Base-by-base conservation (phyloP, 2,329 filamentous ascomycete species). In the Huntiella abstrusa region DNA sequence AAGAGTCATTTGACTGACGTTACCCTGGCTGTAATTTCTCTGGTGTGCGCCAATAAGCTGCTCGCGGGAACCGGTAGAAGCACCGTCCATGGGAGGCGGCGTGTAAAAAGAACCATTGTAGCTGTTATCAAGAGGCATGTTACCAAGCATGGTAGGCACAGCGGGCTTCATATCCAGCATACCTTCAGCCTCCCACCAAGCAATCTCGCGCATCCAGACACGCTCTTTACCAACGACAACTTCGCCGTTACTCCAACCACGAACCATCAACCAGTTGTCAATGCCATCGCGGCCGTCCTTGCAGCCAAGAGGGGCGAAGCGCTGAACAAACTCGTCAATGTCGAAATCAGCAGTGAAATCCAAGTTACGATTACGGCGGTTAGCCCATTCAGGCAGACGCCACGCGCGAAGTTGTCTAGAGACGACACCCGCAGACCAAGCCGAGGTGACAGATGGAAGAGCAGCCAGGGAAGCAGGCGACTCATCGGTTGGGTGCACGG, bases 261-360 rank as follows among this genome's bases (percentile, higher is more conserved):
- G 78, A 62, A 96, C 87, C 43, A 96, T 71, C 49, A 92, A 71
- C 85, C 88, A 98, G 55, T 74, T 92, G 58, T 96, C 85, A 45
- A 95, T 86, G 41, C 88, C 91, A 52, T 98, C 91, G 52, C 77
- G 77, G 48, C 91, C 91, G 52, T 93, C 85, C 54, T 80, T 75
- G 60, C 91, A 98, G 11, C 91, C 91, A 0, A 98, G 71, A 4
- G 75, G 68, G 4, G 77, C 69, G 58, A 95, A 98, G 39, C 91
- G 77, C 54, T 80, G 77, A 15, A 78, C 73, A 55, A 98, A 96
- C 59, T 98, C 91, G 12, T 94, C 84, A 4, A 87, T 67, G 55
- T 98, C 91, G 54, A 96, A 98, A 57, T 98, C 91, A 1, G 87
- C 85, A 0, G 91, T 98, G 61, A 93, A 98, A 58, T 98, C 91